Evolutionary conservation across 345 rosid genomes (phyloP), one percentile per base, ranked within the genome.

Genomic region (Arabidopsis arenosa): DNA sequence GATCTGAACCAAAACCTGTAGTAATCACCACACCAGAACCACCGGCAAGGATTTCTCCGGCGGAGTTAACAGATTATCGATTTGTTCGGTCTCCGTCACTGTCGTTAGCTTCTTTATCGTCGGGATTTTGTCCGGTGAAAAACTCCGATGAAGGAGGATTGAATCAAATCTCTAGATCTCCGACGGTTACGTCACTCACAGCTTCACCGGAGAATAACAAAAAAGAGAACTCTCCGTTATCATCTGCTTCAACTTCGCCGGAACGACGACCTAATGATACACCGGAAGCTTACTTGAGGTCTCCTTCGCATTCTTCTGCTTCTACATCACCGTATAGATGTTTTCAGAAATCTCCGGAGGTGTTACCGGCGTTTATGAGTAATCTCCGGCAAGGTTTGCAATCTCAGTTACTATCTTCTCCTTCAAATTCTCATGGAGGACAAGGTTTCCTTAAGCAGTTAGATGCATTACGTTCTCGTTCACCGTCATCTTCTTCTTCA

Each of bases 1-100:
- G 86, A 83, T 86, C 92, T 18, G 83, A 79, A 30, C 78, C 85
- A n/a, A 91, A 88, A 54, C 45, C 56, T 54, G 74, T 69, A 0
- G 55, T 55, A 28, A 75, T 76, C 53, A 56, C 82, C 2, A 39
- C 73, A 11, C 40, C 76, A 12, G 80, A 79, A 28, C 32, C 26
- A 17, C 81, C 80, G 11, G 55, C 23, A 1, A 82, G 76, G 59
- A 66, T 59, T 9, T 68, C 80, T 30, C 68, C 78, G n/a, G 74
- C 23, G 5, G 40, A 74, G 47, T 21, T 68, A 47, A 53, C 83
- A 2, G 70, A 80, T 61, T 55, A 45, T 8, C 28, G 80, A 63
- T 72, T 70, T 8, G 71, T 49, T 10, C 12, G 78, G 58, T 84
- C 86, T 48, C 86, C 86, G 0, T 66, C 81, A 35, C 62, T 79